Base-by-base conservation (phyloP, 2,329 filamentous ascomycete species). In the Colletotrichum abscissum region DNA sequence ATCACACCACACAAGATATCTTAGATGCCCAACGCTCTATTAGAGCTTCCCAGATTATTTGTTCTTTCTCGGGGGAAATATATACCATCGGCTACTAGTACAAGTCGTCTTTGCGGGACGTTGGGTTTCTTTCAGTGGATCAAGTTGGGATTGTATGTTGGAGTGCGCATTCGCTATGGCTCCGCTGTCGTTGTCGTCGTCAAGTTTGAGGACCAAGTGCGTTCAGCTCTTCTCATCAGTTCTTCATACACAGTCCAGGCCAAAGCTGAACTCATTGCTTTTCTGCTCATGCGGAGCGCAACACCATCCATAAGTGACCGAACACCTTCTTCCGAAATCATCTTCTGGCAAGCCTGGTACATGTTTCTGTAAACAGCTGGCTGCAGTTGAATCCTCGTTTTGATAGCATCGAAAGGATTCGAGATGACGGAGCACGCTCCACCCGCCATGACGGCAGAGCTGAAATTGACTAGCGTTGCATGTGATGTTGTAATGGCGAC, bases 171-270 rank as follows among this genome's bases (percentile, higher is more conserved):
- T 19, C 54, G n/a, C 66, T 72, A 74, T 16, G 72, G 57, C 68
- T 69, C 59, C 46, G 22, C 35, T 54, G 22, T 42, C 38, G 38
- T 68, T 26, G 60, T 69, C 52, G 57, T 57, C 46, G 46, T 58
- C 38, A 67, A 56, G 46, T 49, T 35, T 14, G 71, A 52, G 49
- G 72, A 33, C 74, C 70, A 75, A n/a, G 67, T 72, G 49, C 74
- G 74, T 76, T 87, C 85, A 24, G 93, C 93, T 77, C 93, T 88
- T 73, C 95, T 87, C 75, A 98, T 93, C 78, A 98, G 83, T 82
- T 98, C 96, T 84, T 99, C 97, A 80, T 99, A 99, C 54, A 98
- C 88, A 11, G 96, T 98, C 97, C 97, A 99, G 8, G 96, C 96
- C 77, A 98, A 87, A n/a, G 97, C 97, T 65, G 93, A 96, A 82